Base-by-base conservation (phyloP, 768 basidiomycete genomes). In the Antrodiella citrinella region DNA sequence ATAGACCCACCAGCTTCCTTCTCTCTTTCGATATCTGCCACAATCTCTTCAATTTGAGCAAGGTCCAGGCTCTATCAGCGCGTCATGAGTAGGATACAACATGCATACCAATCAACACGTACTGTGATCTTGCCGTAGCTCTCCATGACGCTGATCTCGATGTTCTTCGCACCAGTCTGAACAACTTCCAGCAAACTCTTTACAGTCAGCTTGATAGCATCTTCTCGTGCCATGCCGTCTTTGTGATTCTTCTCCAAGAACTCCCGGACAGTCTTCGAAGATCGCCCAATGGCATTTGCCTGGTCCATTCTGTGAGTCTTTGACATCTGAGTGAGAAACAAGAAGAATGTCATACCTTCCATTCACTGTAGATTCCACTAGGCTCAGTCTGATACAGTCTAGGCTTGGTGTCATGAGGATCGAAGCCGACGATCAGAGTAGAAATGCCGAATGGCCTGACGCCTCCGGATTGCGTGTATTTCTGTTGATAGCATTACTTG, bases 111-210 rank as follows among this genome's bases (percentile, higher is more conserved):
- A n/a, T 3, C 46, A 19, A 50, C n/a, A 62, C 78, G 55, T 56
- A 96, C 94, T 42, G 91, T 90, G 49, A 95, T 81, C 70, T 93
- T 88, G 52, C 91, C 90, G 65, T 91, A 97, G 53, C 84, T 80
- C 63, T 96, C 93, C 91, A 98, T 94, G 42, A 97, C 90, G 54
- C 88, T 93, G 59, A 99, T 91, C 67, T 99, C 96, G 55, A 99
- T 98, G 68, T 99, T 99, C 75, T 98, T 98, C 3, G 96, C 96
- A n/a, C 96, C 96, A 1, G 96, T 97, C 70, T 98, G 96, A 5
- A 99, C 96, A 30, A 99, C 94, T 67, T 99, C 96, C 20, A 99
- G 74, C 59, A 99, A 72, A 64, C 86, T 88, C 73, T 97, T 98
- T 54, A 99, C 81, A 0, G 96, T 92, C 44, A 99, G 71, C 67